Evolutionary conservation across 1,284 basidiomycete genomes (phyloP), one percentile per base, ranked within the genome.

Genomic region (Xerocomus subilludens): DNA sequence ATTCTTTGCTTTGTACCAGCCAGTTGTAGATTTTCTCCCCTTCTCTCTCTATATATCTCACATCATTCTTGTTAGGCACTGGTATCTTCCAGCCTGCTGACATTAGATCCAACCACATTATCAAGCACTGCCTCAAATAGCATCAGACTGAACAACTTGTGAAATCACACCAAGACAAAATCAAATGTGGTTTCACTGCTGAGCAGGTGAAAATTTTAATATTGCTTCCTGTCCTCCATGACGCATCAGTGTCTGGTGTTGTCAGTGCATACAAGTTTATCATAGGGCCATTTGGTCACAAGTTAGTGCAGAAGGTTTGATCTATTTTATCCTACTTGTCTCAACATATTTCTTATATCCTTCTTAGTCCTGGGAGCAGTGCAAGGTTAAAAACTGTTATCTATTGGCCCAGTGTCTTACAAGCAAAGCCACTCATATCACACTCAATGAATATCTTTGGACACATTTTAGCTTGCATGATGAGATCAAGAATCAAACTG

Each of bases 91-190:
- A 73, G 23, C 72, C 72, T 55, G 67, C 67, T 64, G 79, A 81
- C 73, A 75, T 79, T 23, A 76, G 77, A 1, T 69, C 80, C 4
- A 77, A 80, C 23, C 30, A 60, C 8, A 58, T 74, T 23, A 72
- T 80, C 70, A 80, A 80, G 49, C 78, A 82, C 55, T 42, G 45
- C 13, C 38, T 80, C 56, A 82, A 81, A 51, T 78, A 79, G 36
- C 55, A 74, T 18, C 69, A 80, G n/a, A 71, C 75, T 13, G 9
- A 77, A 30, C 73, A 36, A 16, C 67, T 77, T 20, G 64, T 74
- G 2, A 45, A 69, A 8, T 53, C 74, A 30, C 64, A 73, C 42
- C 59, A 67, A 53, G 11, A 60, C 9, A 67, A 73, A 11, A 60
- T 69, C 2, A 42, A 64, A 1, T 20, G 23, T 36, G 55, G 67